These are phyloP conservation scores for Polytrichum commune DNA, from an alignment of 225 moss, liverwort and hornwort species.

Conservation along the genomic window DNA sequence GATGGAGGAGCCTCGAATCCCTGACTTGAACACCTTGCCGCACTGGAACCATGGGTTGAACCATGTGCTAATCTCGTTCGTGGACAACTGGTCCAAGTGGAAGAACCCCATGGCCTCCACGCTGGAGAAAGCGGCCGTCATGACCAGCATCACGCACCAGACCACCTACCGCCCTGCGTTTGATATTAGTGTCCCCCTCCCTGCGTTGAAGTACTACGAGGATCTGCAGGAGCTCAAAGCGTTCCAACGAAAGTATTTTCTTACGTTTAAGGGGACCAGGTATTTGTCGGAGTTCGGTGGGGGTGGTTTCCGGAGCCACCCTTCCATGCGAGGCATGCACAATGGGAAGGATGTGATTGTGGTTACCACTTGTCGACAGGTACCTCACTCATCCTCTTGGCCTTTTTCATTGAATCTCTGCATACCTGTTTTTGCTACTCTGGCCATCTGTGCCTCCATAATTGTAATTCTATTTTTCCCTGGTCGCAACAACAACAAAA, in stretches of 20 bases:
- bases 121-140: constrained; percentile 28
- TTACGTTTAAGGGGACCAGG: constrained; percentile 38
- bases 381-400: background rate
- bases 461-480: too few species aligned
- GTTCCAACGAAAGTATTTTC: constrained; percentile 30
- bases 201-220: constrained; percentile 15
- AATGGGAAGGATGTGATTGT: constrained; percentile 41
- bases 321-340: constrained; percentile 30
- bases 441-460: background rate
- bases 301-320: constrained; percentile 25
- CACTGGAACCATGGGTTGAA: constrained; percentile 50
- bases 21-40: constrained; percentile 25
- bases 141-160: constrained; percentile 36
- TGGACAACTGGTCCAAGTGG: constrained; percentile 6
- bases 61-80: constrained; percentile 36
- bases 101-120: constrained; percentile 8
- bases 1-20: background rate
- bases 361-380: constrained; percentile 38
- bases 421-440: background rate
- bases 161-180: constrained; percentile 31
- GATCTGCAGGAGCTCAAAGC: constrained; percentile 22
- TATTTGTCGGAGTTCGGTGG: constrained; percentile 12
- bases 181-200: constrained; percentile 29
- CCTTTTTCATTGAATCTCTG: background rate
- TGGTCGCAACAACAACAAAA: too few species aligned